Conservation (phyloP, 2,329 filamentous ascomycete genomes). For the Xylaria polymorpha region DNA sequence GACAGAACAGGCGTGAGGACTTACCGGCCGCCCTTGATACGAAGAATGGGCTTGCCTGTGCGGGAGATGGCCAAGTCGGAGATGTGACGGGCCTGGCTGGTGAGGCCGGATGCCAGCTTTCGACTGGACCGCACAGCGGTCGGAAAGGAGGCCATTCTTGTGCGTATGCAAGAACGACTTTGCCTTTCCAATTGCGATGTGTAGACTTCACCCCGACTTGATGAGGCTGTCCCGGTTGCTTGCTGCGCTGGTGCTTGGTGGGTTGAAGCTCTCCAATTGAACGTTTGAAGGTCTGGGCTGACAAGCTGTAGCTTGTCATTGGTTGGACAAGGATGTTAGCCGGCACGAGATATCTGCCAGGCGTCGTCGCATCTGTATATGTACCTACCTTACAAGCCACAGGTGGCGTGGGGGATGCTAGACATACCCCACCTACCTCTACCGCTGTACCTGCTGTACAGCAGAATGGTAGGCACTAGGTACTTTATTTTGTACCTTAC, state of each 20-base stretch:
- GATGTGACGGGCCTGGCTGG: constrained; percentile 63
- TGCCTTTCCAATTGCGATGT: constrained; percentile 48
- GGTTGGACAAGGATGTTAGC: constrained; percentile 22
- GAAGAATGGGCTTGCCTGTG: constrained; percentile 94
- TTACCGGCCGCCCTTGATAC: constrained; percentile 89
- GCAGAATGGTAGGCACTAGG: too few relatives aligned
- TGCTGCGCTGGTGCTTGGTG: constrained; percentile 32
- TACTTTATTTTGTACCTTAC: too few relatives aligned
- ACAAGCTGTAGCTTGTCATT: constrained; percentile 42
- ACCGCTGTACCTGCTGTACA: too few relatives aligned
- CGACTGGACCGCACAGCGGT: constrained; percentile 66
- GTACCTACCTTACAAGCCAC: too few relatives aligned
- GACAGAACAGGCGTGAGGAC: constrained; percentile 45
- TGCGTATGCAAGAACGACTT: constrained; percentile 48
- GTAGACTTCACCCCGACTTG: constrained; percentile 28
- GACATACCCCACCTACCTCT: not conserved
- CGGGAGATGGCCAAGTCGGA: constrained; percentile 93
- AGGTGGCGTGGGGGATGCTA: constrained; percentile 11
- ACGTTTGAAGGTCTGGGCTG: constrained; percentile 21
- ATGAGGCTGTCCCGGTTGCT: constrained; percentile 31
- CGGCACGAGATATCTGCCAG: constrained; percentile 14
- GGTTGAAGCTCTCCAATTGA: constrained; percentile 44
- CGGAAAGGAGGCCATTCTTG: constrained; percentile 68
- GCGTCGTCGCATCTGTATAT: not conserved
- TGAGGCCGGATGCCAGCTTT: constrained; percentile 58